Percentiles rank a stretch among this genome's conserved stretches.
These are phyloP conservation scores for Puccinia horiana DNA, from an alignment of 1,284 basidiomycete species.

Conservation along the genomic window DNA sequence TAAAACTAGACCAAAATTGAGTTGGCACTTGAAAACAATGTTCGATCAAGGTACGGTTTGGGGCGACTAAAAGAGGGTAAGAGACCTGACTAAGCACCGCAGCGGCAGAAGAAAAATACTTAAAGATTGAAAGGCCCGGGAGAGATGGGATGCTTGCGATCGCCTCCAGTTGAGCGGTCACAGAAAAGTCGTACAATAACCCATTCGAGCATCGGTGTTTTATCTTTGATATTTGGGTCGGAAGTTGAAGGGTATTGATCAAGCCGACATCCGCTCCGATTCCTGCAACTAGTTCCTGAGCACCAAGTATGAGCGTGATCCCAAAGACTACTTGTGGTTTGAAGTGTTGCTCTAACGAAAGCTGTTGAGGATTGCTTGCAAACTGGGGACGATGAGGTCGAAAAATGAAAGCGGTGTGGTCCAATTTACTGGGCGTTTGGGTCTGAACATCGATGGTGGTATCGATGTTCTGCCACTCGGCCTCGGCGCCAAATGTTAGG, in stretches of 20 bases:
- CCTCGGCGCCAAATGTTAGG: slow-evolving; percentile 24
- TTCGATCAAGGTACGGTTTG: slow-evolving; percentile 6
- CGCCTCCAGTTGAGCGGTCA: slow-evolving; percentile 27
- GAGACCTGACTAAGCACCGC: background rate
- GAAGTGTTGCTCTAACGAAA: slow-evolving; percentile 32
- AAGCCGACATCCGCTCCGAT: slow-evolving; percentile 31
- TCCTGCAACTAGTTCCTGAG: slow-evolving; percentile 7
- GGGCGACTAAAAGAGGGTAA: slow-evolving; percentile 26
- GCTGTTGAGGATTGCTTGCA: slow-evolving; percentile 17
- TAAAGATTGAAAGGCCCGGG: background rate
- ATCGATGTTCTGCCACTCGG: slow-evolving; percentile 37
- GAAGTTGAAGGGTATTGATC: slow-evolving; percentile 22
- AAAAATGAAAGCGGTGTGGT: slow-evolving; percentile 3
- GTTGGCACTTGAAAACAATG: slow-evolving; percentile 43
- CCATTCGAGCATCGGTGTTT: slow-evolving; percentile 5
- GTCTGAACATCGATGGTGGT: background rate
- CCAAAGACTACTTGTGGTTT: slow-evolving; percentile 47
- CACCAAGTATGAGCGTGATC: slow-evolving; percentile 3
- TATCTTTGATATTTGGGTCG: background rate
- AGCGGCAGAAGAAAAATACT: background rate
- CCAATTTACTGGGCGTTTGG: background rate
- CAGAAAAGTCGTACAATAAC: slow-evolving; percentile 16
- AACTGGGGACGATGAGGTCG: slow-evolving; percentile 27
- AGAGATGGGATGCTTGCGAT: background rate
- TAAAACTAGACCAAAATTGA: background rate